Conservation (phyloP, 2,329 filamentous ascomycete genomes). For the Diaporthe sp. region DNA sequence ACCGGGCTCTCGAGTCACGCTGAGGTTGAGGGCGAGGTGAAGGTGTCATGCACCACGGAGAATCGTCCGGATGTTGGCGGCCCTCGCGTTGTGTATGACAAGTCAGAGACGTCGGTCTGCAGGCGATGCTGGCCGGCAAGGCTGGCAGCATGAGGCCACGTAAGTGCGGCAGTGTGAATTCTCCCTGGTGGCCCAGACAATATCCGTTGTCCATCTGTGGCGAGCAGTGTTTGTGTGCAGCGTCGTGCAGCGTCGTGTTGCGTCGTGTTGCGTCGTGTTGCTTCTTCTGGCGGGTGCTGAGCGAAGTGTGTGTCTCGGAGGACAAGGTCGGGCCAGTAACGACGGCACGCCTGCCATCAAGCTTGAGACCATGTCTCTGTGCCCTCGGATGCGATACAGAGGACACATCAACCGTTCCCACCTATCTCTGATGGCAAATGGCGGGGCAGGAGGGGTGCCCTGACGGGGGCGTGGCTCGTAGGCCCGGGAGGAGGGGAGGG, state of each 20-base stretch:
- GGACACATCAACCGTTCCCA: background rate
- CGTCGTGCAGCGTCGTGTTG: no score
- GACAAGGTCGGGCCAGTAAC: constrained; percentile 8
- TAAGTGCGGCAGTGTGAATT: background rate
- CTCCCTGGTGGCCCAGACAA: constrained; percentile 9
- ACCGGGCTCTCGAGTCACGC: constrained; percentile 15
- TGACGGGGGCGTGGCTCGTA: background rate
- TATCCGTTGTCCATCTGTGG: background rate
- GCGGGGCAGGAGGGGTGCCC: background rate
- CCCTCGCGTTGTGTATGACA: background rate
- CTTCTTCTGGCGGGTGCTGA: constrained; percentile 2
- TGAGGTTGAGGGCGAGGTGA: background rate
- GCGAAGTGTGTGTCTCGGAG: constrained; percentile 10
- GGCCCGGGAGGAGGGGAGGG: background rate
- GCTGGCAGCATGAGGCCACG: constrained; percentile 20
- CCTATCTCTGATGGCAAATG: background rate
- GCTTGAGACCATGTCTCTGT: constrained; percentile 20
- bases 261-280: background rate
- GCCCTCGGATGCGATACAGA: background rate
- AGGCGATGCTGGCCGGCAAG: constrained; percentile 9
- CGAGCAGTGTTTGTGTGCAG: constrained; percentile 6
- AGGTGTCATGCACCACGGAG: constrained; percentile 12
- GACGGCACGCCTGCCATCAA: background rate
- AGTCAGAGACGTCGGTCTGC: constrained; percentile 6
- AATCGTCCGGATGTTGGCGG: constrained; percentile 3